Conservation (phyloP, 2,329 filamentous ascomycete species). For the Aureobasidium sp. region DNA sequence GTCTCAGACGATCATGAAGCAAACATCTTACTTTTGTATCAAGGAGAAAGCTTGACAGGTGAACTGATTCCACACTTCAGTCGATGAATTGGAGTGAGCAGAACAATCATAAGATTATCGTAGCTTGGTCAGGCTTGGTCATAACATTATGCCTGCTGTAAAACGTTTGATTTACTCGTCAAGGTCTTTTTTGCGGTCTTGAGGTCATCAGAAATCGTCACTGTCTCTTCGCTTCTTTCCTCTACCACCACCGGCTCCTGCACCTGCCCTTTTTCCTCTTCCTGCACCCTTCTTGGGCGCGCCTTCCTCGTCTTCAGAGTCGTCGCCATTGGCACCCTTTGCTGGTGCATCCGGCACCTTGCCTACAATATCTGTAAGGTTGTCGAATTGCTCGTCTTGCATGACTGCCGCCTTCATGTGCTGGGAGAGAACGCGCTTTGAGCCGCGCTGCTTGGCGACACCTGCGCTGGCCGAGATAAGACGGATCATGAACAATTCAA, state of each 20-base stretch:
- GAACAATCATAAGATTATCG: neutral
- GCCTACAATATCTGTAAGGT: conserved; percentile 80
- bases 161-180: neutral
- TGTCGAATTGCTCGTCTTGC: conserved; percentile 89
- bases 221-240: conserved; percentile 19
- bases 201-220: conserved; percentile 17
- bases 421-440: conserved; percentile 79
- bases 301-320: conserved; percentile 16
- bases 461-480: conserved; percentile 83
- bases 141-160: conserved; percentile 1
- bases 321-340: conserved; percentile 25
- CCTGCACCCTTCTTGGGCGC: conserved; percentile 14
- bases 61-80: no score
- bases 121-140: neutral
- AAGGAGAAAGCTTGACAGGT: no score
- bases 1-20: neutral
- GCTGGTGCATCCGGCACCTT: conserved; percentile 65
- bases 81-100: no score
- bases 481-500: conserved; percentile 96
- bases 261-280: conserved; percentile 16
- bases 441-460: conserved; percentile 48
- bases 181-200: neutral
- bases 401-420: conserved; percentile 90
- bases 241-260: conserved; percentile 5
- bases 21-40: no score